These are phyloP conservation scores for Cystobasidium onofrii DNA, from an alignment of 768 basidiomycete species.

Conservation along the genomic window DNA sequence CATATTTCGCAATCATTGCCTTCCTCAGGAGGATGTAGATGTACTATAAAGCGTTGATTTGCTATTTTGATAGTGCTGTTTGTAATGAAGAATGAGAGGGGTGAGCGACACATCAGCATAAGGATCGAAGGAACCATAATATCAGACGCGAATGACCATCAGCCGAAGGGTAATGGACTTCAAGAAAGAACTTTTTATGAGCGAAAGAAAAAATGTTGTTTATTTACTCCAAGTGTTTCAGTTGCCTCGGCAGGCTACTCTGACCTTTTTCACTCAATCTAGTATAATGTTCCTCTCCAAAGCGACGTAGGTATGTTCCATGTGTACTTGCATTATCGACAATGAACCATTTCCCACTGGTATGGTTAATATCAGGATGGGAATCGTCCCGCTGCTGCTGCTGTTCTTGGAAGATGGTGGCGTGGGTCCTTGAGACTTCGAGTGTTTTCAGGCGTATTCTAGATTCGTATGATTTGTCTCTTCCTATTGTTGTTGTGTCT, in stretches of 20 bases:
- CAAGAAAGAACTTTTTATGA: background rate
- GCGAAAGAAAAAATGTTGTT: background rate
- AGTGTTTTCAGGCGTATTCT: constrained; percentile 19
- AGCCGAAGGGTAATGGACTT: background rate
- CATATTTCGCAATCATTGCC: background rate
- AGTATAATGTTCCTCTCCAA: constrained; percentile 5
- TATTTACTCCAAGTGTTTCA: constrained; percentile 20
- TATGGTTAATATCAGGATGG: no score
- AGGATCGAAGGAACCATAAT: background rate
- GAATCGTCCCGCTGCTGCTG: no score
- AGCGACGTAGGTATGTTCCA: constrained; percentile 8
- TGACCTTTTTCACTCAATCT: constrained; percentile 17
- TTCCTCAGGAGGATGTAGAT: background rate
- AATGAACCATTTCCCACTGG: constrained; percentile 18
- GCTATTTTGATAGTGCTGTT: constrained; percentile 20
- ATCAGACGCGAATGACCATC: no score
- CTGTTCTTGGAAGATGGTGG: constrained; percentile 10
- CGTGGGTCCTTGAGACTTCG: constrained; percentile 16
- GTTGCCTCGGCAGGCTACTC: background rate
- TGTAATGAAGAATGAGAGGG: background rate
- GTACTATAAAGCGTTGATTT: constrained; percentile 24
- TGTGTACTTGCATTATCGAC: constrained; percentile 25
- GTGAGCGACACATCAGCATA: background rate
- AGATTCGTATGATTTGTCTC: constrained; percentile 18
- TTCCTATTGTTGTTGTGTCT: constrained; percentile 7